Evolutionary conservation across 768 basidiomycete species (phyloP), one percentile per base, ranked within the genome.

Genomic region (Filobasidium floriforme): DNA sequence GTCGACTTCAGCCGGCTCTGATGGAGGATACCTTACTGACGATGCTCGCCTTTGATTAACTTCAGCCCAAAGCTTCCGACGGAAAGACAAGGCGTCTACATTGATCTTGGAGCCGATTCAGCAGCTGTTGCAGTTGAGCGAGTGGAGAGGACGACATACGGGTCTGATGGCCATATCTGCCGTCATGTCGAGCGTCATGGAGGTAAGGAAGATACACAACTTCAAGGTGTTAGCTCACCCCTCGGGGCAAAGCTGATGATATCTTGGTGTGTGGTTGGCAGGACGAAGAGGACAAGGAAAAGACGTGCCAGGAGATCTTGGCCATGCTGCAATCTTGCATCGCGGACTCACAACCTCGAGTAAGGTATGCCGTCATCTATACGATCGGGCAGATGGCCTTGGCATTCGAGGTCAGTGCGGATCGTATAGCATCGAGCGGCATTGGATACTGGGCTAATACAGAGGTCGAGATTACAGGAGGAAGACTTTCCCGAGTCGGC

Each of bases 111-210:
- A 54, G 11, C 54, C 59, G n/a, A 46, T 65, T 19, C 9, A 19
- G 11, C 63, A 57, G 29, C 19, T 65, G 10, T 18, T 65, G 11
- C 29, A 51, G 22, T 14, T 29, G 54, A 19, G 28, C 12, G 63
- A 65, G 54, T 65, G 63, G 63, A 65, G 57, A 46, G 63, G 54
- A 19, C 24, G 29, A 41, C 55, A 65, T 65, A 46, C 55, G 40
- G 63, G 37, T 4, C 29, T 65, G 54, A 65, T 65, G 63, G 63
- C 63, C n/a, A 41, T 65, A 5, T 40, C 54, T 41, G 63, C 55
- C 22, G 63, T 65, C 41, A 49, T 46, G 19, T 46, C 46, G 24
- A 63, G 28, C 32, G 49, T 49, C 14, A 49, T 49, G 19, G 62
- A 63, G 24, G 62, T 63, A 32, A 61, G 60, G 11, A 19, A 18